Conservation (phyloP, 2,329 filamentous ascomycete genomes). For the Trichoderma breve region DNA sequence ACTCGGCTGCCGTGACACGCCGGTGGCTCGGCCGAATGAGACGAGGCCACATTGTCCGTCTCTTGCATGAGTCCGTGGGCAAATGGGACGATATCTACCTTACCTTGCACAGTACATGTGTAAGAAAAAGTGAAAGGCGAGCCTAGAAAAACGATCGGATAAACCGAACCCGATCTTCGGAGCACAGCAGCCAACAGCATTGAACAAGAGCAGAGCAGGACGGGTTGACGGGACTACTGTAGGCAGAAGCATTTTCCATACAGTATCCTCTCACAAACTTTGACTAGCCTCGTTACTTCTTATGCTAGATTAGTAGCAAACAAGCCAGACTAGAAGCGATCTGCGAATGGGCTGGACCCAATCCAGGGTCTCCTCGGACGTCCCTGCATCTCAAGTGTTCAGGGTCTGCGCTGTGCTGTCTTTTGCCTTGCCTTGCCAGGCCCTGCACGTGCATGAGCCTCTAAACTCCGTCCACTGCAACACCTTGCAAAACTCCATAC, state of each 20-base stretch:
- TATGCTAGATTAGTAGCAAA: background rate
- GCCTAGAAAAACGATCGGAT: background rate
- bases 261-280: background rate
- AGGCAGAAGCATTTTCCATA: conserved; percentile 1
- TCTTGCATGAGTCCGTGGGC: background rate
- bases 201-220: no score
- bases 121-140: background rate
- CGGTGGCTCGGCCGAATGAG: background rate
- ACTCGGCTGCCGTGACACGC: background rate
- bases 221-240: background rate
- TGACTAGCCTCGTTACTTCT: background rate
- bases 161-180: background rate
- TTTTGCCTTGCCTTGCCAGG: background rate
- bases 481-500: background rate
- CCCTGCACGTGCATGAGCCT: background rate
- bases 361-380: background rate
- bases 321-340: background rate
- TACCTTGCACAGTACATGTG: background rate
- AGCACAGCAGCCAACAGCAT: background rate
- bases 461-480: background rate
- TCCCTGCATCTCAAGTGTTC: background rate
- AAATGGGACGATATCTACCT: background rate
- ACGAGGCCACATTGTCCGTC: conserved; percentile 5
- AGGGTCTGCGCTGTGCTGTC: background rate
- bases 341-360: background rate